These are phyloP conservation scores for Ricinus communis DNA, from an alignment of 345 rosid species.

Conservation along the genomic window DNA sequence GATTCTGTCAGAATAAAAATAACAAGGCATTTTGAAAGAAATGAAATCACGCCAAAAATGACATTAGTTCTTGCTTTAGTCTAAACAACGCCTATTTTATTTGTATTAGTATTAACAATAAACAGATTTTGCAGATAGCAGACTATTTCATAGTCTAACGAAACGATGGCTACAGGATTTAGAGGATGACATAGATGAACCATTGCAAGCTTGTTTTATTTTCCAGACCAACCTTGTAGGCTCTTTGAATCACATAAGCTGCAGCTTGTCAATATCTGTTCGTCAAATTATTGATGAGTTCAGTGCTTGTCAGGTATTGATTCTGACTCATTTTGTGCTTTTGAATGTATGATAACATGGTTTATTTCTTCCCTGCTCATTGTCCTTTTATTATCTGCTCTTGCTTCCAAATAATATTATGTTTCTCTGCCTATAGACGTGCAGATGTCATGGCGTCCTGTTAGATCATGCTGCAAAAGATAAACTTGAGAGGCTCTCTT, in stretches of 20 bases:
- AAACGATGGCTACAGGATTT: conserved; percentile 76
- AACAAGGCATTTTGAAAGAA: no score
- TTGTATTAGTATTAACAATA: conserved; percentile 7
- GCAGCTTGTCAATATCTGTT: conserved; percentile 53
- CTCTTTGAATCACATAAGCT: conserved; percentile 60
- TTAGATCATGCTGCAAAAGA: conserved; percentile 34
- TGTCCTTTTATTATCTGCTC: neutral
- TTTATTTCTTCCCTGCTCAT: neutral
- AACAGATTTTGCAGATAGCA: conserved; percentile 46
- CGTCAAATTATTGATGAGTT: conserved; percentile 61
- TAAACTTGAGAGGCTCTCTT: conserved; percentile 38
- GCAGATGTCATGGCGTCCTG: conserved; percentile 71
- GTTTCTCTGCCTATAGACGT: conserved; percentile 47
- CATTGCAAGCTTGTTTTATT: conserved; percentile 58
- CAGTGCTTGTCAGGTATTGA: conserved; percentile 55
- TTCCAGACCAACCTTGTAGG: conserved; percentile 55
- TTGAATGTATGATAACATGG: neutral
- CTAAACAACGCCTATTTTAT: neutral
- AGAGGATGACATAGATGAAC: conserved; percentile 69
- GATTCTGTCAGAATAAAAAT: no score
- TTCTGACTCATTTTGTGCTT: conserved; percentile 4
- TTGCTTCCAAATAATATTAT: neutral
- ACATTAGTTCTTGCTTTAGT: no score
- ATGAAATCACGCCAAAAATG: no score
- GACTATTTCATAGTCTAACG: conserved; percentile 60